Evolutionary conservation across 805 yeast species (phyloP), one percentile per base, ranked within the genome.

Genomic region (Yamadazyma nakazawae): DNA sequence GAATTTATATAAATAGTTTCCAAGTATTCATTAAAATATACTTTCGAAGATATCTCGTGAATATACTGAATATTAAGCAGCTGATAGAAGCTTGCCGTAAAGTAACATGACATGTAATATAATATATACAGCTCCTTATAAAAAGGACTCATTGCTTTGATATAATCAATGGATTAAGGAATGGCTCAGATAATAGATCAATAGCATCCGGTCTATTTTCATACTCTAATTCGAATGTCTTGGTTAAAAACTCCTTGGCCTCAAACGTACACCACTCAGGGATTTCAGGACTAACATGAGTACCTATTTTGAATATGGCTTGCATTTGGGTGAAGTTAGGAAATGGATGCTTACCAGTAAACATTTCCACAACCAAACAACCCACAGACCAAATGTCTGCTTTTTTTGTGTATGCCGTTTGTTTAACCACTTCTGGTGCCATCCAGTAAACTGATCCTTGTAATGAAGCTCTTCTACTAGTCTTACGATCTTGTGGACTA

Each of bases 401-500:
- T 64, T 88, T 89, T 34, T 85, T 83, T 1, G 98, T 92, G 44
- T 92, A 88, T 0, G 90, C 88, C 1, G 88, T 84, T 60, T 91
- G 97, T 58, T 90, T 88, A 14, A 94, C 98, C 8, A 94, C 98
- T 62, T 94, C 99, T 0, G 99, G 99, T 0, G 99, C 98, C 99
- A 94, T 94, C 98, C 99, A 94, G 61, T 85, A 94, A 0, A 92
- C 74, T 47, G 96, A 88, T 0, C 99, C 99, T 65, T 92, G 97
- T 44, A 89, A 68, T 0, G 96, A 89, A 1, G 88, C 91, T 37
- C 97, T 78, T 46, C 74, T 64, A 12, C 71, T 62, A n/a, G 65
- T 59, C 54, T 66, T 67, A 24, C 63, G 61, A 31, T 60, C 60
- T 11, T 28, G 42, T 19, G 37, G 53, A n/a, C 6, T 21, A 28